Conservation (phyloP, 306 rosid species). For the Psophocarpus tetragonolobus region DNA sequence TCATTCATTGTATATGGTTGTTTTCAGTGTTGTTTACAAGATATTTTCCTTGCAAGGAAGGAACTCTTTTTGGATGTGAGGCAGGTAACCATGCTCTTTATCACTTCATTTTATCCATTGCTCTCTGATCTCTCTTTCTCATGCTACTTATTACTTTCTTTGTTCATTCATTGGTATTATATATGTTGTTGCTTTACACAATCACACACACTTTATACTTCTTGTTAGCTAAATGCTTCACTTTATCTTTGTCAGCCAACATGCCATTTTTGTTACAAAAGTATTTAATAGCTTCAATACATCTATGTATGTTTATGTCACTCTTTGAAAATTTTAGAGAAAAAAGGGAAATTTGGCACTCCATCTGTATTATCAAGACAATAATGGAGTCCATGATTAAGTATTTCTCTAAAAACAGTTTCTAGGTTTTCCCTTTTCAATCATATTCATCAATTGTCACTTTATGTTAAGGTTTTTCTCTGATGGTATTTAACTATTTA, state of each 20-base stretch:
- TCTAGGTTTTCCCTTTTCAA: neutral
- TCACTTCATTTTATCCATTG: conserved; percentile 11
- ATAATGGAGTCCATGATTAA: neutral
- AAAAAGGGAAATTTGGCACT: neutral
- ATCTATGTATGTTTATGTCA: neutral
- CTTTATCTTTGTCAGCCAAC: conserved; percentile 19
- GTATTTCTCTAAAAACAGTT: neutral
- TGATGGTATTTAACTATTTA: neutral
- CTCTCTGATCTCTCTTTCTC: conserved; percentile 5
- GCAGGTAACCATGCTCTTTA: conserved; percentile 31
- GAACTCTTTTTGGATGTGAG: conserved; percentile 21
- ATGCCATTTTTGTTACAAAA: neutral
- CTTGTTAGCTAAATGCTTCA: conserved; percentile 11
- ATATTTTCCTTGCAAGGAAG: conserved; percentile 30
- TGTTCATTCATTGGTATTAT: conserved; percentile 26
- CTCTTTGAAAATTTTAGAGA: neutral
- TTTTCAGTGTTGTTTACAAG: conserved; percentile 29
- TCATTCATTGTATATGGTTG: neutral
- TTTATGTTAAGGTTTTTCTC: neutral
- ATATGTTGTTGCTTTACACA: neutral
- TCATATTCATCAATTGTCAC: neutral
- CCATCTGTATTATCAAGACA: neutral
- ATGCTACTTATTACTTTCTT: neutral
- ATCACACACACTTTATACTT: neutral
- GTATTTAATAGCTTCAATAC: neutral